Percentiles rank a stretch among this genome's conserved stretches.
Conservation (phyloP, 139 green algal genomes). For the Tetratostichococcus sp. region DNA sequence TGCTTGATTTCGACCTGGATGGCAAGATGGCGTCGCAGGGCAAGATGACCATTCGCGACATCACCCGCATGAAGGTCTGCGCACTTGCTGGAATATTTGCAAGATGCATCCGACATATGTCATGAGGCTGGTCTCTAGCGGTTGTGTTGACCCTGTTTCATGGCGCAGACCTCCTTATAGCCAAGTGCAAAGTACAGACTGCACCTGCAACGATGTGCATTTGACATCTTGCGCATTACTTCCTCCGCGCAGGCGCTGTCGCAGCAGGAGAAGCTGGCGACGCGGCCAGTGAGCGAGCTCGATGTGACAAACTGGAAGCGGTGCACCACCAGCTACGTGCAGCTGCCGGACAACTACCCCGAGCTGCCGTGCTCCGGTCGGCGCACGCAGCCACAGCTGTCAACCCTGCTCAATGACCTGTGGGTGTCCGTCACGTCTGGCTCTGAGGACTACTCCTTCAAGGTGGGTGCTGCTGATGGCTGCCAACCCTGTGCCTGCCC, state of each 20-base stretch:
- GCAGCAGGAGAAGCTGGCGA: conserved; percentile 74
- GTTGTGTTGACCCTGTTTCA: too few species aligned
- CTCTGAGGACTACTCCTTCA: conserved; percentile 88
- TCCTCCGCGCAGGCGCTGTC: background rate
- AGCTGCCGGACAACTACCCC: conserved; percentile 81
- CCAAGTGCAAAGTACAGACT: too few species aligned
- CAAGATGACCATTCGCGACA: conserved; percentile 13
- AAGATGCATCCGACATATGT: too few species aligned
- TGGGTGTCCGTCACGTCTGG: conserved; percentile 95
- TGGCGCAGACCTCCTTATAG: too few species aligned
- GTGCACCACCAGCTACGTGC: conserved; percentile 85
- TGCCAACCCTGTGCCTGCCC: too few species aligned
- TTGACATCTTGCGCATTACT: too few species aligned
- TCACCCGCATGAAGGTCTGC: conserved; percentile 18
- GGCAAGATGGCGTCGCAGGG: conserved; percentile 7
- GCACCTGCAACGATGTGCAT: too few species aligned
- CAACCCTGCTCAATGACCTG: conserved; percentile 78
- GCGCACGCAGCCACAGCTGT: conserved; percentile 24
- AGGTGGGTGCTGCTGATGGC: conserved; percentile 24
- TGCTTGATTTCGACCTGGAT: conserved; percentile 34
- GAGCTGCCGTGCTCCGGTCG: conserved; percentile 46
- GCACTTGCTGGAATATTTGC: too few species aligned
- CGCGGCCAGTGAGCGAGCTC: conserved; percentile 88
- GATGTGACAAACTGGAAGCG: conserved; percentile 68
- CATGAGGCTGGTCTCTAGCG: too few species aligned